Evolutionary conservation across 306 rosid genomes (phyloP).

Genomic region (Vigna mungo): DNA sequence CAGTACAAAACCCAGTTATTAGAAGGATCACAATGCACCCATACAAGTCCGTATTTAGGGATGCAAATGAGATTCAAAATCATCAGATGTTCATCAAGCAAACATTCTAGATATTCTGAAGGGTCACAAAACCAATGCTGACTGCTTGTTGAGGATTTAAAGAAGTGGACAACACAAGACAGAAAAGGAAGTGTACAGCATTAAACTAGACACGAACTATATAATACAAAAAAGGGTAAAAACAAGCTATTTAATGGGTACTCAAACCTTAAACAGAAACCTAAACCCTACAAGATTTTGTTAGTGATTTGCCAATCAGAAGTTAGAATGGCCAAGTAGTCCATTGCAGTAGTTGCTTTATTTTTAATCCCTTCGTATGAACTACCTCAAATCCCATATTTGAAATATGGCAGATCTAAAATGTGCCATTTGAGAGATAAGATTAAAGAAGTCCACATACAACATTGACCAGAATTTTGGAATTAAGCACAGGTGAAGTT

Average conservation of each 20-base stretch:
- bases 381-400: slow-evolving; percentile 3
- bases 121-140: slow-evolving; percentile 1
- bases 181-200: slow-evolving; percentile 2
- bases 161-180: slow-evolving; percentile 1
- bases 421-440: neutral
- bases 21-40: slow-evolving; percentile 9
- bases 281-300: neutral
- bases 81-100: slow-evolving; percentile 31
- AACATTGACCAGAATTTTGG: neutral
- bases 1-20: neutral
- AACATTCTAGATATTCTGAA: slow-evolving; percentile 1
- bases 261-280: slow-evolving; percentile 11
- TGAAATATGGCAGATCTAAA: slow-evolving; percentile 8
- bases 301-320: neutral
- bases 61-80: slow-evolving; percentile 16
- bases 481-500: slow-evolving; percentile 8
- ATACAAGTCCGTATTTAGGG: neutral
- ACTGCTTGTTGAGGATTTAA: neutral
- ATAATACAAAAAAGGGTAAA: neutral
- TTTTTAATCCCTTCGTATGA: neutral
- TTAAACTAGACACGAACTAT: neutral
- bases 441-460: neutral
- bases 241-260: neutral
- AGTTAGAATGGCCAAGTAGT: neutral
- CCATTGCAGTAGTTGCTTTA: neutral